These are phyloP conservation scores for Inga oerstediana DNA, from an alignment of 306 rosid genomes.

Conservation along the genomic window DNA sequence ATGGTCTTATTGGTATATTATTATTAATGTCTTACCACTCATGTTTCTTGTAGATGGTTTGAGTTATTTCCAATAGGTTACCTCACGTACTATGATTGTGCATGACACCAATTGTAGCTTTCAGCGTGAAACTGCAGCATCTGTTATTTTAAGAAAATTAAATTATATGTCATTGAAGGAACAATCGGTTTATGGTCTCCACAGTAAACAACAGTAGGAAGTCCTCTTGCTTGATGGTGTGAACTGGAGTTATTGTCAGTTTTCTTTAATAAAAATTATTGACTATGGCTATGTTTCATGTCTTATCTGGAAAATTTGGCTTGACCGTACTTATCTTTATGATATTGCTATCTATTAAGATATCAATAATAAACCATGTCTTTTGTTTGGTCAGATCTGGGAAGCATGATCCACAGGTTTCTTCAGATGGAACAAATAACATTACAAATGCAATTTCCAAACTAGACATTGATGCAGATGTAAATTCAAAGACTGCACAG, in stretches of 20 bases:
- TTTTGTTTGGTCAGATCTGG: constrained; percentile 57
- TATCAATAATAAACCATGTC: constrained; percentile 1
- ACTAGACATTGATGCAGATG: constrained; percentile 55
- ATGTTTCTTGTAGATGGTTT: neutral
- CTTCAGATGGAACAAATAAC: constrained; percentile 48
- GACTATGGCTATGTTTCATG: neutral
- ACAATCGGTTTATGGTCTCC: constrained; percentile 1
- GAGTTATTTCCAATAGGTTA: neutral
- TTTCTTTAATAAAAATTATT: neutral
- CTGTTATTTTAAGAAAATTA: neutral
- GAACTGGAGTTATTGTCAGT: constrained; percentile 8
- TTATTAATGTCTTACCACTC: neutral
- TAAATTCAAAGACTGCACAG: constrained; percentile 43
- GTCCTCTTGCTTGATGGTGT: neutral
- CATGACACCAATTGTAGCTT: neutral
- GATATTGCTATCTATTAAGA: constrained; percentile 19
- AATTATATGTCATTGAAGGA: neutral
- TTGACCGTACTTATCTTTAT: constrained; percentile 14
- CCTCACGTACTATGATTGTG: neutral
- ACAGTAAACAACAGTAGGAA: neutral
- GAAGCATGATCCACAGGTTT: constrained; percentile 47
- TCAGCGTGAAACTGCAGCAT: neutral
- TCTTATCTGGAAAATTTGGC: neutral
- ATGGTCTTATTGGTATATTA: neutral
- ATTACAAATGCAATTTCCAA: constrained; percentile 64